Conservation (phyloP, 192 early-diverging fungal genomes). For the Allomyces macrogynus region DNA sequence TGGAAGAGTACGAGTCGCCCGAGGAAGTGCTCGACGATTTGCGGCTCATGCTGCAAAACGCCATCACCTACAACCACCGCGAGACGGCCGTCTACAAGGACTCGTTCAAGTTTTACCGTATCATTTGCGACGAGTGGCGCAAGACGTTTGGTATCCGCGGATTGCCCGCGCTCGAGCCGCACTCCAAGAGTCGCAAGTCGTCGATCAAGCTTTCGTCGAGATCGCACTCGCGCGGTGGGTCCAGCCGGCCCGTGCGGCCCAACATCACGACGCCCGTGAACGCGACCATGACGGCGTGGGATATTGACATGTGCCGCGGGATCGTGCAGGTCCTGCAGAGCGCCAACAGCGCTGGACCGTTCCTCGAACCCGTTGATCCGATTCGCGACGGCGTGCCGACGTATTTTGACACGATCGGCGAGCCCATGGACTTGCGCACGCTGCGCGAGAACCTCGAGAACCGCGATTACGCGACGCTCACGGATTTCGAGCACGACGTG, state of each 20-base stretch:
- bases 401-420: conserved; percentile 37
- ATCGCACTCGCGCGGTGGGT: too few species aligned
- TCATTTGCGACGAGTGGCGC: background rate
- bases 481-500: conserved; percentile 34
- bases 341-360: conserved; percentile 19
- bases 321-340: too few species aligned
- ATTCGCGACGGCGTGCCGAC: conserved; percentile 37
- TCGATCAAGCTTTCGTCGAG: too few species aligned
- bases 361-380: conserved; percentile 40
- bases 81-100: background rate
- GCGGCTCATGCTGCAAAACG: conserved; percentile 6
- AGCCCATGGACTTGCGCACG: conserved; percentile 55
- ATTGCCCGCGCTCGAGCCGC: too few species aligned
- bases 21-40: conserved; percentile 7
- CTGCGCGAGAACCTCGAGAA: conserved; percentile 33
- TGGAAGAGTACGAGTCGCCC: conserved; percentile 15
- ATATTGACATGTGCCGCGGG: too few species aligned
- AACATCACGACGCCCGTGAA: too few species aligned
- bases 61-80: conserved; percentile 2
- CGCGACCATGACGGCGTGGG: too few species aligned
- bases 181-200: too few species aligned
- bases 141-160: too few species aligned
- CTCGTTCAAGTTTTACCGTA: background rate
- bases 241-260: too few species aligned
- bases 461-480: conserved; percentile 21